These are phyloP conservation scores for Adiantum capillusveneris DNA, from an alignment of 75 land plant genomes.

Conservation along the genomic window DNA sequence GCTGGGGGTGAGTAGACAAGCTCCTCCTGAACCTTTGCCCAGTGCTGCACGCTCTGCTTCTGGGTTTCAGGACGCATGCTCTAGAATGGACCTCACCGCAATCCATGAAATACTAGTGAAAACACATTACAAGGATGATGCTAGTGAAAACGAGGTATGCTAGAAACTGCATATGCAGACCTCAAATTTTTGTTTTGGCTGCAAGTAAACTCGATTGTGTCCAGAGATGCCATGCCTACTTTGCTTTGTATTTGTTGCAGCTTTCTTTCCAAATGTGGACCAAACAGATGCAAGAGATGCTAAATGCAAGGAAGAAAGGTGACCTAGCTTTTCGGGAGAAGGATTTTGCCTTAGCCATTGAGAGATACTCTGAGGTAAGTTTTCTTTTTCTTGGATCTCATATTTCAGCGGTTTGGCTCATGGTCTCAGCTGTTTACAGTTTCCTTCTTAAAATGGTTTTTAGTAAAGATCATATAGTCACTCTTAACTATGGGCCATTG, in stretches of 20 bases:
- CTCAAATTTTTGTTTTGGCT: background rate
- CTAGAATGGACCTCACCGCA: conserved; percentile 76
- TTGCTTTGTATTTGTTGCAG: conserved; percentile 17
- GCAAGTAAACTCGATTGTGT: background rate
- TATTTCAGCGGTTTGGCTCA: no score
- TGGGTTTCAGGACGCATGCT: conserved; percentile 76
- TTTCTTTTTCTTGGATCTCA: no score
- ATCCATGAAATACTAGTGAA: conserved; percentile 74
- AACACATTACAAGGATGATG: conserved; percentile 65
- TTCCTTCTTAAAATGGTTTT: no score
- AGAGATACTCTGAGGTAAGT: conserved; percentile 71
- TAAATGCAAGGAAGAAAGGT: conserved; percentile 84
- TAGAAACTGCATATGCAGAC: background rate
- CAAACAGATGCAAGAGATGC: conserved; percentile 92
- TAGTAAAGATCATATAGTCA: no score
- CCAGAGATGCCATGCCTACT: no score
- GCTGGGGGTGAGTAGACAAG: conserved; percentile 31
- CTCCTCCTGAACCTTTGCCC: conserved; percentile 10
- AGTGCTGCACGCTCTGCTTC: conserved; percentile 7
- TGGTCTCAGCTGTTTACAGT: no score
- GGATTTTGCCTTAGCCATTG: conserved; percentile 81
- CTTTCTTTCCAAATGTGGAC: conserved; percentile 99
- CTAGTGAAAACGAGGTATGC: conserved; percentile 28
- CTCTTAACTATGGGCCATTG: no score
- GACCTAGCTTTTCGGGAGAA: conserved; percentile 89